Base-by-base conservation (phyloP, 2,329 filamentous ascomycete species). In the Rhytidhysteron rufulum region DNA sequence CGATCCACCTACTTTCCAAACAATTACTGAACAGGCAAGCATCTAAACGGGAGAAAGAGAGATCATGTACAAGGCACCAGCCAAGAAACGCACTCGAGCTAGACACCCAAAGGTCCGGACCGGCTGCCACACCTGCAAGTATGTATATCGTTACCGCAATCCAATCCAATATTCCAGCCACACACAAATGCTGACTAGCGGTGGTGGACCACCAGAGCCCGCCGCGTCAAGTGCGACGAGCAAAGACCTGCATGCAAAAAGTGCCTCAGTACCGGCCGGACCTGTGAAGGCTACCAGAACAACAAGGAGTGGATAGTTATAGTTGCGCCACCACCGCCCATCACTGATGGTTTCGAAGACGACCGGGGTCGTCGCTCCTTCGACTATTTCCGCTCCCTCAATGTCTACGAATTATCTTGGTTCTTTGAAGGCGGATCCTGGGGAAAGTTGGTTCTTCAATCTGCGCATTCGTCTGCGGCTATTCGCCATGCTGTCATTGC, bases 121-220 rank as follows among this genome's bases (percentile, higher is more conserved):
- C 4, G 49, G 49, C 24, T 51, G 49, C 31, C 41, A 49, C 29
- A 51, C 49, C 16, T 51, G 49, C 49, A 51, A 49, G 49, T 51
- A 47, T 27, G 48, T 45, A 17, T 11, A 19, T 16, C 18, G 13
- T 20, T 36, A 18, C 25, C 5, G 13, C 16, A 3, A 25, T 17
- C 34, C 13, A 17, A 21, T 13, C 13, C 13, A 10, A 30, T 30
- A 11, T 11, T 24, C 11, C 13, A 24, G 4, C 31, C 10, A 16
- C 29, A 13, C 24, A n/a, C 7, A 16, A 30, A 22, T 41, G 41
- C 40, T 49, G 32, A 45, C 19, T 1, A 21, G 21, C 24, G n/a
- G 4, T n/a, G n/a, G n/a, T n/a, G n/a, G n/a, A n/a, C n/a, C n/a
- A n/a, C n/a, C n/a, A 51, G 49, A 31, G 44, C 42, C 9, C 38